Evolutionary conservation across 768 basidiomycete genomes (phyloP).

Genomic region (Xerocomus potaroensis): DNA sequence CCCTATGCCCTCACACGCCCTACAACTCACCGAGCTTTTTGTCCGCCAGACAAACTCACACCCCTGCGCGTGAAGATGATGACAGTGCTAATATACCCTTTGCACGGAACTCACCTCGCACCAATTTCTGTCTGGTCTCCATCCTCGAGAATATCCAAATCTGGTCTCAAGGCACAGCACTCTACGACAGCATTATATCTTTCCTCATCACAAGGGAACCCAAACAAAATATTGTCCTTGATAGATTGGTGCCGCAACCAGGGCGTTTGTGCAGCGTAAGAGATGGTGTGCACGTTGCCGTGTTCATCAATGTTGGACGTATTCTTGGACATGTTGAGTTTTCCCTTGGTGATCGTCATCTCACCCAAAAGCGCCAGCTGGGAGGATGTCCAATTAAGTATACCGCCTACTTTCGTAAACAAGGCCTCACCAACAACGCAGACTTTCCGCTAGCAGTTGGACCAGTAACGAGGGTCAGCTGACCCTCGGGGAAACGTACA

Average conservation of each 20-base stretch:
- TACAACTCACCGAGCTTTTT: slow-evolving; percentile 64
- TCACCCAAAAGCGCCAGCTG: slow-evolving; percentile 38
- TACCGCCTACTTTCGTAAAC: background rate
- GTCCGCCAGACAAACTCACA: slow-evolving; percentile 75
- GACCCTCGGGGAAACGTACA: slow-evolving; percentile 44
- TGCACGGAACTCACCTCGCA: slow-evolving; percentile 39
- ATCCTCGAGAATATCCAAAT: slow-evolving; percentile 80
- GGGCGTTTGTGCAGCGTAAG: slow-evolving; percentile 70
- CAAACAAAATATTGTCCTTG: slow-evolving; percentile 79
- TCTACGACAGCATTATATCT: slow-evolving; percentile 76
- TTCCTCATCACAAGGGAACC: slow-evolving; percentile 62
- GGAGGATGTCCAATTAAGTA: background rate
- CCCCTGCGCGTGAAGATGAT: slow-evolving; percentile 38
- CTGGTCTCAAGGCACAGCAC: slow-evolving; percentile 76
- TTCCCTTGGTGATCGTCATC: slow-evolving; percentile 35
- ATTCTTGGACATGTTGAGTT: slow-evolving; percentile 41
- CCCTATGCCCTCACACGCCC: background rate
- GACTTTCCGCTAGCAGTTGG: slow-evolving; percentile 51
- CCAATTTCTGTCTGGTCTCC: slow-evolving; percentile 87
- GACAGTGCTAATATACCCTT: background rate
- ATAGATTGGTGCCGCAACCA: slow-evolving; percentile 73
- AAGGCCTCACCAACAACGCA: slow-evolving; percentile 36
- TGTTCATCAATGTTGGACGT: slow-evolving; percentile 53
- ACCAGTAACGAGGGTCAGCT: slow-evolving; percentile 43
- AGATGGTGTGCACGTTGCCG: slow-evolving; percentile 59